Evolutionary conservation across 345 rosid genomes (phyloP).

Genomic region (Physaria fendleri): DNA sequence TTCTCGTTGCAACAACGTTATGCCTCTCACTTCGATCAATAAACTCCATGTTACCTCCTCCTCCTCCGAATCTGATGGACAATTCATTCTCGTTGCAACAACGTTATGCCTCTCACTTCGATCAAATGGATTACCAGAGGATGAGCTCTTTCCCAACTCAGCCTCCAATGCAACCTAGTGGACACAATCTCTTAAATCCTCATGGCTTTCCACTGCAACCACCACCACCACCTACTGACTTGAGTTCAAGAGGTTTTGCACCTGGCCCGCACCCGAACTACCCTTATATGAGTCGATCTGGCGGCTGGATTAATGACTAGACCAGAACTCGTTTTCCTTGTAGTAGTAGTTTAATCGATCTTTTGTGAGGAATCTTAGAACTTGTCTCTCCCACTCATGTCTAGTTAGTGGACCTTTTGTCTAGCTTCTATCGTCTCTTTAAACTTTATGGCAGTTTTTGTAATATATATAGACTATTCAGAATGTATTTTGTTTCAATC

Average conservation of each 20-base stretch:
- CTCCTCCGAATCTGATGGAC: slow-evolving; percentile 30
- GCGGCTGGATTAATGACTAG: slow-evolving; percentile 77
- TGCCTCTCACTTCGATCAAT: slow-evolving; percentile 54
- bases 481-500: not conserved
- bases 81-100: slow-evolving; percentile 45
- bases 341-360: not conserved
- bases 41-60: slow-evolving; percentile 30
- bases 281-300: slow-evolving; percentile 26
- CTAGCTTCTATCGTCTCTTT: not conserved
- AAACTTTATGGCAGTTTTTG: not conserved
- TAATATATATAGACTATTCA: no score
- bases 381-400: not conserved
- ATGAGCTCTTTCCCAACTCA: slow-evolving; percentile 32
- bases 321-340: slow-evolving; percentile 1
- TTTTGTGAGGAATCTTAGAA: not conserved
- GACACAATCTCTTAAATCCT: slow-evolving; percentile 7
- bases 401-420: not conserved
- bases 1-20: slow-evolving; percentile 58
- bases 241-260: slow-evolving; percentile 35
- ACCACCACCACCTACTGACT: slow-evolving; percentile 16
- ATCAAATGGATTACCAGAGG: slow-evolving; percentile 48
- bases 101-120: slow-evolving; percentile 54
- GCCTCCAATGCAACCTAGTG: slow-evolving; percentile 25
- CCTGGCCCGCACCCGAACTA: slow-evolving; percentile 45
- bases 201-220: slow-evolving; percentile 14